Evolutionary conservation across 345 rosid species (phyloP).

Genomic region (Eucalyptus sp.): DNA sequence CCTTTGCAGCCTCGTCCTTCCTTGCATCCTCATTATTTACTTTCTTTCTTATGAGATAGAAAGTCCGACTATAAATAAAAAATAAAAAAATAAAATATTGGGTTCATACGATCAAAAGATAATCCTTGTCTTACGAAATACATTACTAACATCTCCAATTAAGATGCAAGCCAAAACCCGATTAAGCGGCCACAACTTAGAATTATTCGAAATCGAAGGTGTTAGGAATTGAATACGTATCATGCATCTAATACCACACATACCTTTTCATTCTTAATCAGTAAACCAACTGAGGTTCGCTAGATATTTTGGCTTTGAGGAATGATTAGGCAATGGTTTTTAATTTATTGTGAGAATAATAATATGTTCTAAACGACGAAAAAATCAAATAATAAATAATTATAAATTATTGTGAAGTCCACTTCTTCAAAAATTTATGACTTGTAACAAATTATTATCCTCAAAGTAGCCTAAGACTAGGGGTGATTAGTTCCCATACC

Average conservation of each 20-base stretch:
- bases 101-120: not conserved
- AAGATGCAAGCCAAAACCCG: not conserved
- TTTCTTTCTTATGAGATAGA: not conserved
- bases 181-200: not conserved
- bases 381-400: too few species aligned
- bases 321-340: too few species aligned
- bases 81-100: rapidly evolving
- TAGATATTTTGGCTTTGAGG: not conserved
- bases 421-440: too few species aligned
- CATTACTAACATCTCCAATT: not conserved
- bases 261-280: not conserved
- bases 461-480: too few species aligned
- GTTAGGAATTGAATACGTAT: not conserved
- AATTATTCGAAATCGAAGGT: not conserved
- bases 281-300: rapidly evolving
- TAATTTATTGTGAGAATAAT: too few species aligned
- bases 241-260: not conserved
- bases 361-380: rapidly evolving
- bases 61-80: not conserved
- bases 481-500: rapidly evolving
- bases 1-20: not conserved
- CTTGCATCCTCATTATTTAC: not conserved
- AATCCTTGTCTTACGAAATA: not conserved
- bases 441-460: too few species aligned
- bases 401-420: rapidly evolving